phyloP scores from a whole-genome alignment of 139 green algal genomes.

The Auxenochlorella pyrenoidosa region DNA sequence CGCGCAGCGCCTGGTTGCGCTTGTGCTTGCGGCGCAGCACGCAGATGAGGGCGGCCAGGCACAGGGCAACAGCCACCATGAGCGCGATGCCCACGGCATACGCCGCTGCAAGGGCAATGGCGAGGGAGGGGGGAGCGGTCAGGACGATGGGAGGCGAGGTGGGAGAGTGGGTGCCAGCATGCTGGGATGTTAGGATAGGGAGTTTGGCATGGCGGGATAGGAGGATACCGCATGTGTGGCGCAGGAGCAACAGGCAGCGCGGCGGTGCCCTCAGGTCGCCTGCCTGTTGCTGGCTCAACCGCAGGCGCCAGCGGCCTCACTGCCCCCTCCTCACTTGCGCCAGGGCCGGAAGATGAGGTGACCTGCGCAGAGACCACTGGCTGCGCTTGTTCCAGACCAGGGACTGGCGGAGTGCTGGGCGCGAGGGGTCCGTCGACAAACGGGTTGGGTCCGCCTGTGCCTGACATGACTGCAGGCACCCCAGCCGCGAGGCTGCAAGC shows the following conservation, averaged over 20 bases:
- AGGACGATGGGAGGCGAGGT: too few species aligned
- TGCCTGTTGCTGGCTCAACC: too few species aligned
- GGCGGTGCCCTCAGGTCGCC: too few species aligned
- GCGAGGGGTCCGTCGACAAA: not conserved
- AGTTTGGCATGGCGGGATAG: not conserved
- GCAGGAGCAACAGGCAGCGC: not conserved
- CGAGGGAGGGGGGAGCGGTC: not conserved
- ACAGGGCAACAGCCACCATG: not conserved
- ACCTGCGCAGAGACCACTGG: not conserved
- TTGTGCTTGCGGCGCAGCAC: not conserved
- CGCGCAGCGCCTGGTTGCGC: not conserved
- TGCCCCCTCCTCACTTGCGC: not conserved
- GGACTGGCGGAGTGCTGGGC: too few species aligned
- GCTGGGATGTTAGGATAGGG: not conserved
- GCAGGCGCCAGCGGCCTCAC: too few species aligned
- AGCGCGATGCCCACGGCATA: constrained; percentile 6
- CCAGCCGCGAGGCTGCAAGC: too few species aligned
- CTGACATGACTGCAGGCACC: not conserved
- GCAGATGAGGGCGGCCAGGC: not conserved
- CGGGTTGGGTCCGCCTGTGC: not conserved
- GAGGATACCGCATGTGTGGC: not conserved
- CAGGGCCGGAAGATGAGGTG: not conserved
- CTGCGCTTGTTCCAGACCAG: too few species aligned
- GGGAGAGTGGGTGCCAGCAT: too few species aligned
- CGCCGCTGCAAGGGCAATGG: not conserved